phyloP scores from a whole-genome alignment of 2,329 filamentous ascomycete species.

The Aurifilum marmelostoma region DNA sequence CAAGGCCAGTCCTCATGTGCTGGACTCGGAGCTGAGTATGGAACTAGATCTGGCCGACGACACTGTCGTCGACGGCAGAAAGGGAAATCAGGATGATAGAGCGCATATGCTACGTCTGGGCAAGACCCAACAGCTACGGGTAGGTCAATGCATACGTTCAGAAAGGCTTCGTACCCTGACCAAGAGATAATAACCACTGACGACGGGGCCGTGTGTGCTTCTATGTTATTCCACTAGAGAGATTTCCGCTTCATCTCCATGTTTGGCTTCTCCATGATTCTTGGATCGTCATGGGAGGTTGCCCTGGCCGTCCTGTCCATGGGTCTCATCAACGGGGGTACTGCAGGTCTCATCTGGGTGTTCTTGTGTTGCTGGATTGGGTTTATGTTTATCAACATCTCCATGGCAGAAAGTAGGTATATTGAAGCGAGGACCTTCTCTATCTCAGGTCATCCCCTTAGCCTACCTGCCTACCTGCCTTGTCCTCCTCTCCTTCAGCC shows the following conservation, averaged over 20 bases:
- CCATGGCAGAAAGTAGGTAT: slow-evolving; percentile 54
- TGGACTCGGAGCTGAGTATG: not conserved
- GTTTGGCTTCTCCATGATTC: slow-evolving; percentile 51
- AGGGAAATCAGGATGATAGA: slow-evolving; percentile 37
- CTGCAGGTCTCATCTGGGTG: slow-evolving; percentile 48
- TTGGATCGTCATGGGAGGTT: slow-evolving; percentile 51
- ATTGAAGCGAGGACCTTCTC: no score
- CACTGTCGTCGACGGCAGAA: slow-evolving; percentile 15
- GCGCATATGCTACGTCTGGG: slow-evolving; percentile 53
- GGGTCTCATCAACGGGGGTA: slow-evolving; percentile 47
- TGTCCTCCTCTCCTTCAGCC: no score
- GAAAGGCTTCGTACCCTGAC: no score
- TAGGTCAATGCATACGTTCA: slow-evolving; percentile 28
- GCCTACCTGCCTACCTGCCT: no score
- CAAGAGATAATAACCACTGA: not conserved
- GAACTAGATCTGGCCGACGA: slow-evolving; percentile 6
- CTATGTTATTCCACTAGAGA: slow-evolving; percentile 36
- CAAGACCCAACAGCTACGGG: slow-evolving; percentile 53
- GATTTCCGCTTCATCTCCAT: slow-evolving; percentile 51
- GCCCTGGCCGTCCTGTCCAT: slow-evolving; percentile 34
- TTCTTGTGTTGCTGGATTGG: slow-evolving; percentile 45
- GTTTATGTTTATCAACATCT: slow-evolving; percentile 44
- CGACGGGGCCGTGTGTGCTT: slow-evolving; percentile 12
- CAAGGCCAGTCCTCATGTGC: not conserved
- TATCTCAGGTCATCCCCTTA: no score